These are phyloP conservation scores for Vigna radiata DNA, from an alignment of 306 rosid genomes.

Conservation along the genomic window DNA sequence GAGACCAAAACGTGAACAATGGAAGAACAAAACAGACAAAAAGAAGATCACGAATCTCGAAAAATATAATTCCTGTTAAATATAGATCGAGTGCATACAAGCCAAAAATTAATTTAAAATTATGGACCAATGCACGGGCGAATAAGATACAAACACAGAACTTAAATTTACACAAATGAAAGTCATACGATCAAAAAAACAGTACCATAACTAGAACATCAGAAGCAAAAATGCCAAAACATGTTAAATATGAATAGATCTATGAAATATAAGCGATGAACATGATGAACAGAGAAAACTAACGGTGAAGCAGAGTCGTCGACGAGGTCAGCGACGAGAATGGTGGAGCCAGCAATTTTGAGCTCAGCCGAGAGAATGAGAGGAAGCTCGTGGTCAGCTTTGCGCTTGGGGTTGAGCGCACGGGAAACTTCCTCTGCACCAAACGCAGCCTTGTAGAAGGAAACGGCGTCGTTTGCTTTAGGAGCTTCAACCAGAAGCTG, in stretches of 20 bases:
- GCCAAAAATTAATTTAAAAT: background rate
- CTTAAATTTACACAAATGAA: background rate
- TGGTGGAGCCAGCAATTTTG: constrained; percentile 56
- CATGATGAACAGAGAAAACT: background rate
- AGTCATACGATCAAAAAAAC: background rate
- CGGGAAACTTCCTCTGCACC: constrained; percentile 80
- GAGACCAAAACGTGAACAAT: background rate
- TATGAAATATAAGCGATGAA: background rate
- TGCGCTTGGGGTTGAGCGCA: constrained; percentile 68
- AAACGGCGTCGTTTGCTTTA: constrained; percentile 72
- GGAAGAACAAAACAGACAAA: background rate
- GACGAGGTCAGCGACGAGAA: constrained; percentile 58
- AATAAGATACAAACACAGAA: background rate
- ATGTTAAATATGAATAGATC: background rate
- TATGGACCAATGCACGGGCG: fast-evolving
- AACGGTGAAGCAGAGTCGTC: constrained; percentile 55
- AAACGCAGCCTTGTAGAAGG: constrained; percentile 76
- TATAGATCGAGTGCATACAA: background rate
- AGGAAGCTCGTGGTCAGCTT: constrained; percentile 83
- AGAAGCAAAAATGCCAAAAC: background rate
- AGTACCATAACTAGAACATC: background rate
- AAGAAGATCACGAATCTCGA: background rate
- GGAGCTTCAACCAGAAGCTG: constrained; percentile 69
- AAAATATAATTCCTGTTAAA: background rate
- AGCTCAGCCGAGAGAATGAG: constrained; percentile 68